phyloP scores from a whole-genome alignment of 139 green algal species.

The Micractinium sp. region DNA sequence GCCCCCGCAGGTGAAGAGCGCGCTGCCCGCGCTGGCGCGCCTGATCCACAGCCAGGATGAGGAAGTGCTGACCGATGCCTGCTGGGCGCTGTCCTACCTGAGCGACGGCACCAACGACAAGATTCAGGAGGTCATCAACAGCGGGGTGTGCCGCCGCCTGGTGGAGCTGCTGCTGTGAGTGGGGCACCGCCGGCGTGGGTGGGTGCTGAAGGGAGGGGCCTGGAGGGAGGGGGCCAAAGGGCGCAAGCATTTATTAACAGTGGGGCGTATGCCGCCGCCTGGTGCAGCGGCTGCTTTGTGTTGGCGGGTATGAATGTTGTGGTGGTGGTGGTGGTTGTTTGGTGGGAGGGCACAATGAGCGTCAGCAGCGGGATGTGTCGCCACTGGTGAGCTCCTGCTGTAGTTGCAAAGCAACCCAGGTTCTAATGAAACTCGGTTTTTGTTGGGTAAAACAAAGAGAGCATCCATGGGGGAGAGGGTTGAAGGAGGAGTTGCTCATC shows the following conservation, averaged over 20 bases:
- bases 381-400: background rate
- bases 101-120: slow-evolving; percentile 99
- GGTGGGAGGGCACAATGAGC: too few relatives aligned
- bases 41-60: slow-evolving; percentile 95
- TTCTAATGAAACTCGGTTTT: too few relatives aligned
- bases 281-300: background rate
- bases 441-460: too few relatives aligned
- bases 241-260: too few relatives aligned
- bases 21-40: slow-evolving; percentile 90
- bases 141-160: slow-evolving; percentile 90
- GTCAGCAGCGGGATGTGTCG: too few relatives aligned
- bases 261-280: background rate
- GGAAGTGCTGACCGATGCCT: slow-evolving; percentile 99
- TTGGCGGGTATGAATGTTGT: too few relatives aligned
- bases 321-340: too few relatives aligned
- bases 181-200: background rate
- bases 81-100: slow-evolving; percentile 99
- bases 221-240: too few relatives aligned
- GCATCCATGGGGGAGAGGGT: too few relatives aligned
- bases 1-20: slow-evolving; percentile 74
- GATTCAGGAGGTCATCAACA: slow-evolving; percentile 98
- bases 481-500: background rate
- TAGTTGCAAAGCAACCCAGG: too few relatives aligned
- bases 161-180: slow-evolving; percentile 89
- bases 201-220: background rate